Evolutionary conservation across 208 protist genomes (phyloP), one percentile per base, ranked within the genome.

Genomic region (Novymonas esmeraldas): DNA sequence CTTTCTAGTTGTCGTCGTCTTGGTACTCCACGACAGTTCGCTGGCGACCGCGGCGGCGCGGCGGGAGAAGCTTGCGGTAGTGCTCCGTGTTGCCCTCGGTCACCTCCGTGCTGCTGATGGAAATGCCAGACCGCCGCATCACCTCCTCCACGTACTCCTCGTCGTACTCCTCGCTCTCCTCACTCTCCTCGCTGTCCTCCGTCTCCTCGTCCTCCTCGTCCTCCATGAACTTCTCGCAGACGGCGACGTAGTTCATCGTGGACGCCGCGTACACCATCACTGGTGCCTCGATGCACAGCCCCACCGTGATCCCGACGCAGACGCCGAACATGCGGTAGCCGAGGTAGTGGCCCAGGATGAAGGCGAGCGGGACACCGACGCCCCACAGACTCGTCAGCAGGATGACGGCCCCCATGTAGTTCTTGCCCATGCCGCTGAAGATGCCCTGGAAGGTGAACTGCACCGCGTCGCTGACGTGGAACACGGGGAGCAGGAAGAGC

Each of bases 391-490:
- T 81, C n/a, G 76, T 76, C 1, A 95, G 69, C 20, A 95, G 73
- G 60, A 93, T 91, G 14, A 84, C 64, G 3, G 89, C 89, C 22
- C 89, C 89, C 11, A 90, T 42, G 70, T 93, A 70, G 74, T 92
- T 95, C 72, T 89, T 85, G 39, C 85, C 85, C 33, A 91, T 63
- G 13, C 85, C 89, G 71, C 86, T 93, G 73, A 95, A 95, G 42
- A 95, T 91, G 56, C 89, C 89, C 63, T 95, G 89, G 61, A 90
- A 92, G 48, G 81, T 77, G 55, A 93, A 95, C 70, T 95, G 89
- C 54, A 95, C 83, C 6, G 81, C 70, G 61, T 95, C 89, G 52
- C 70, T 59, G 10, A 91, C 83, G 74, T 93, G 89, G 50, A 95
- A 86, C 52, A 89, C 73, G 16, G 89, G 86, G 1, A 95, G 55